Percentiles rank a stretch among this genome's conserved stretches.
These are phyloP conservation scores for Fusarium heterosporum DNA, from an alignment of 2,329 filamentous ascomycete genomes.

Conservation along the genomic window DNA sequence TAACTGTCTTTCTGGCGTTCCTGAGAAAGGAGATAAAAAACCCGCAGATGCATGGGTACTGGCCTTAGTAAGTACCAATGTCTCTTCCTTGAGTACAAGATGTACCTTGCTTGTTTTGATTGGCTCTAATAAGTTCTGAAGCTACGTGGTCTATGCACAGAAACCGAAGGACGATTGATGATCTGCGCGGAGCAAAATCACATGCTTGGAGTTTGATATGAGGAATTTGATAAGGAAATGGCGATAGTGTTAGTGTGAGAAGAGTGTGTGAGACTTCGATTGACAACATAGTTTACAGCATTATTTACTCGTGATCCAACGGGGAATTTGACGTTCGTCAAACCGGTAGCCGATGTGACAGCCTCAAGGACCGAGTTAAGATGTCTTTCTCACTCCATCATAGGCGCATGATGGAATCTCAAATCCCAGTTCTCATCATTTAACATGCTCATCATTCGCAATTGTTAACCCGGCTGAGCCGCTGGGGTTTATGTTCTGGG, in stretches of 20 bases:
- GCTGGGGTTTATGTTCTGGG: not conserved
- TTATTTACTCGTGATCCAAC: too few relatives aligned
- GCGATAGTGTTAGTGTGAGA: too few relatives aligned
- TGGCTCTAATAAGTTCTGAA: conserved; percentile 7
- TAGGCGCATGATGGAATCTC: not conserved
- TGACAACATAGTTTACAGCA: too few relatives aligned
- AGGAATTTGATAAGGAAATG: not conserved
- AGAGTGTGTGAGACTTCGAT: too few relatives aligned
- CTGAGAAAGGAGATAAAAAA: conserved; percentile 42
- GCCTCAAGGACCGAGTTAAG: not conserved
- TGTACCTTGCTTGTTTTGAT: not conserved
- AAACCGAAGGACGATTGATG: conserved; percentile 3
- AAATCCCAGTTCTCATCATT: not conserved
- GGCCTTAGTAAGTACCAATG: conserved; percentile 38
- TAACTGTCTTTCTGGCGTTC: conserved; percentile 38
- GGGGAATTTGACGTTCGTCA: too few relatives aligned
- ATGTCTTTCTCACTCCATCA: not conserved
- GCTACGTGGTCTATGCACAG: conserved; percentile 33
- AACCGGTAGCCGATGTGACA: not conserved
- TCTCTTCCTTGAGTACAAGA: rapidly evolving
- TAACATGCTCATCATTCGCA: not conserved
- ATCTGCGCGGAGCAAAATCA: not conserved
- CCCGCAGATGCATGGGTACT: conserved; percentile 40
- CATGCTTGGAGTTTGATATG: not conserved
- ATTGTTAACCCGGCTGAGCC: not conserved